Base-by-base conservation (phyloP, 2,329 filamentous ascomycete species). In the Nemania abortiva region DNA sequence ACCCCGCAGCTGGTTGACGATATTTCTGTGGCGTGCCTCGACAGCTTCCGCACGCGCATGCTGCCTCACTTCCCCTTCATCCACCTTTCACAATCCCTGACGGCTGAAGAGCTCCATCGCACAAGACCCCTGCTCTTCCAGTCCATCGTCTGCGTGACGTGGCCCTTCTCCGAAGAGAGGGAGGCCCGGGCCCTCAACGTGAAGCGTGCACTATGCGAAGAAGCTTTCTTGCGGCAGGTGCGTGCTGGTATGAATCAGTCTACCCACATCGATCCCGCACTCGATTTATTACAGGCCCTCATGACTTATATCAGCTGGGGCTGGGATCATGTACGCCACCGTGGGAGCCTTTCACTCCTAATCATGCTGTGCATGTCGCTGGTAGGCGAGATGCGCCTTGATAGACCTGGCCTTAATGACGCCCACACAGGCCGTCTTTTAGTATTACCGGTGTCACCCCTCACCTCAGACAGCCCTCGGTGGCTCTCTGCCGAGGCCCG, bases 21-120 rank as follows among this genome's bases (percentile, higher is more conserved):
- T 54, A 13, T 34, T n/a, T 54, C 15, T 31, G 15, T 18, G 24
- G 3, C 27, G 34, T 54, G 52, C 24, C 52, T 54, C 15, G 52
- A 31, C 15, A 54, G 6, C 24, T 54, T 54, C 15, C 1, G 6
- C 52, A 13, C 29, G n/a, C 3, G 11, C 10, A 54, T 54, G 52
- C 52, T 54, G 52, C 52, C 52, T 54, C 15, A 54, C 27, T 54
- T 54, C 27, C 52, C 52, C 6, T 13, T 54, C 10, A 31, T 54
- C 15, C 13, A 34, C 15, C 15, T 34, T 34, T 11, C 52, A 2
- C 27, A 7, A 34, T 4, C 11, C 11, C 1, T 54, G 15, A 54
- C 52, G 10, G 52, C 15, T 4, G 52, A 54, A 18, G 6, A 18
- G 27, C 52, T 54, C 4, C 29, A 18, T 34, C 15, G 27, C 15